phyloP scores from a whole-genome alignment of 805 yeast species.

The Candida namnaoensis region DNA sequence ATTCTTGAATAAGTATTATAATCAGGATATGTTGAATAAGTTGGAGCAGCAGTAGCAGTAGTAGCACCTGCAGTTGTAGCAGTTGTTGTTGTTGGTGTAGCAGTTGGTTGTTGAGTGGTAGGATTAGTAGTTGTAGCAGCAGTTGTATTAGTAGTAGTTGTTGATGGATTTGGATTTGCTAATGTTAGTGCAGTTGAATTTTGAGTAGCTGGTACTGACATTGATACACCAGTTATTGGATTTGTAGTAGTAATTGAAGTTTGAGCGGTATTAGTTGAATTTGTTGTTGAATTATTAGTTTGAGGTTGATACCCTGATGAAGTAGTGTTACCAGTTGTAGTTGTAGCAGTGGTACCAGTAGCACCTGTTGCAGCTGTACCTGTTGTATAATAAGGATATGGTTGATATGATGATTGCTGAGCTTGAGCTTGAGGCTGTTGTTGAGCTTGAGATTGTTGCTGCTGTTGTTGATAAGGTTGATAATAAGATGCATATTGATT shows the following conservation, averaged over 20 bases:
- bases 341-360: slow-evolving; percentile 6
- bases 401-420: slow-evolving; percentile 22
- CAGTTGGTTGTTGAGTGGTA: too few species aligned
- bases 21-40: too few species aligned
- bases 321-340: slow-evolving; percentile 1
- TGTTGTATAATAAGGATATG: slow-evolving; percentile 11
- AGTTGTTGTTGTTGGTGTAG: background rate
- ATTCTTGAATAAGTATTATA: too few species aligned
- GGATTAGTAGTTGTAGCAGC: too few species aligned
- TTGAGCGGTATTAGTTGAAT: too few species aligned
- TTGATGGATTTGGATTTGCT: too few species aligned
- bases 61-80: too few species aligned
- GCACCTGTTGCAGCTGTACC: slow-evolving; percentile 9
- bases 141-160: too few species aligned
- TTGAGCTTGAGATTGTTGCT: slow-evolving; percentile 5
- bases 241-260: background rate
- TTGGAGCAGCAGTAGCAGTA: slow-evolving; percentile 1
- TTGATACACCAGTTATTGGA: slow-evolving; percentile 1
- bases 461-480: slow-evolving; percentile 12
- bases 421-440: slow-evolving; percentile 22
- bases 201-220: too few species aligned
- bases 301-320: too few species aligned
- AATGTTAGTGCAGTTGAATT: too few species aligned
- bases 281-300: too few species aligned
- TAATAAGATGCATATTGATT: background rate